phyloP scores from a whole-genome alignment of 768 basidiomycete species.

The Tylopilus sp. region DNA sequence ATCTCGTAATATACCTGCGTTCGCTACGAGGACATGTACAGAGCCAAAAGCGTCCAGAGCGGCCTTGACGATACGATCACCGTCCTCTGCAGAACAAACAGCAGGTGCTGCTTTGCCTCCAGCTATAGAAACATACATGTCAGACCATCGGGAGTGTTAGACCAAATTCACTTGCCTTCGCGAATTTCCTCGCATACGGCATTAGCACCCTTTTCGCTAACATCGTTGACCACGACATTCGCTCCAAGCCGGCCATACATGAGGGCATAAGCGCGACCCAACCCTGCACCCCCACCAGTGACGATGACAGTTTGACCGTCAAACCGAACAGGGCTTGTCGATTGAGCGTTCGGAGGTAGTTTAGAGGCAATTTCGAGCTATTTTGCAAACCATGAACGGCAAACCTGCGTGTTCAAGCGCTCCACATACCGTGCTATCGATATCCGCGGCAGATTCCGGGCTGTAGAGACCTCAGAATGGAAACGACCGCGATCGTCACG shows the following conservation, averaged over 20 bases:
- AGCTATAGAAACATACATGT: slow-evolving; percentile 38
- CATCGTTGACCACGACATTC: slow-evolving; percentile 95
- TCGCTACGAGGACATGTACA: slow-evolving; percentile 86
- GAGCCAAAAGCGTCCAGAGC: slow-evolving; percentile 85
- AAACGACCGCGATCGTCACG: not conserved
- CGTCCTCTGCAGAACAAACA: slow-evolving; percentile 88
- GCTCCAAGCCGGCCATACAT: slow-evolving; percentile 94
- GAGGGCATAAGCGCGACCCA: slow-evolving; percentile 87
- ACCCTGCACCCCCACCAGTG: slow-evolving; percentile 92
- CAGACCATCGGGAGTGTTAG: not conserved
- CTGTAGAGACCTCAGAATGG: slow-evolving; percentile 35
- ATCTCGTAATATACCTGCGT: slow-evolving; percentile 92
- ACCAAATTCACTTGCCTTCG: slow-evolving; percentile 47
- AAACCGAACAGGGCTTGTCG: slow-evolving; percentile 69
- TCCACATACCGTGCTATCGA: slow-evolving; percentile 49
- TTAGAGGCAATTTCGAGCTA: slow-evolving; percentile 63
- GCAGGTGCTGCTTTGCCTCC: slow-evolving; percentile 87
- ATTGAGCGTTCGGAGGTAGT: slow-evolving; percentile 65
- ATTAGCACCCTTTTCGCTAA: slow-evolving; percentile 80
- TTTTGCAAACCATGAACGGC: slow-evolving; percentile 12
- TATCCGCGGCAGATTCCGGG: slow-evolving; percentile 61
- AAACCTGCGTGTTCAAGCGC: not conserved
- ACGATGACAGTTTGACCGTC: slow-evolving; percentile 90
- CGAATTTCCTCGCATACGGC: slow-evolving; percentile 85
- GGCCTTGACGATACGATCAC: slow-evolving; percentile 81